Base-by-base conservation (phyloP, 352 stramenopile genomes). In the Globisporangium ultimum region DNA sequence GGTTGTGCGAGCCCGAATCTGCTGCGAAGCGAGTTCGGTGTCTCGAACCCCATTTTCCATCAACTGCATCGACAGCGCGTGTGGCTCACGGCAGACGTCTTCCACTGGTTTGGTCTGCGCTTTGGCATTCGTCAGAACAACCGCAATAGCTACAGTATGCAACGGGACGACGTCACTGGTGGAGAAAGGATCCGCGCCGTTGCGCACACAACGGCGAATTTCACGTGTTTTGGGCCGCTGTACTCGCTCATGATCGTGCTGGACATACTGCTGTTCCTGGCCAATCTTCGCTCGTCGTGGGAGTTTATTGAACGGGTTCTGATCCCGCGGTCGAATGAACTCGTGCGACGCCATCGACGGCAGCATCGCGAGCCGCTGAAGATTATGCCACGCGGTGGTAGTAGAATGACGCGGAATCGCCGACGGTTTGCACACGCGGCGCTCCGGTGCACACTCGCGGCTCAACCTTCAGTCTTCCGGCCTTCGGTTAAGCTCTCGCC, bases 231-330 rank as follows among this genome's bases (percentile, higher is more conserved):
- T 21, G 66, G 66, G 7, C 48, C 55, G 58, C 51, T 73, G 43
- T 73, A 73, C 51, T 52, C 58, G n/a, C 15, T 70, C 18, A 67
- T 73, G 66, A 62, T 73, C 38, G 38, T 40, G 1, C 49, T 70
- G 34, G 66, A 73, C 34, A 40, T 55, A 15, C 22, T 70, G 17
- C 46, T 73, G 49, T 36, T 73, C 13, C n/a, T 59, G 12, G 38
- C 47, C 15, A 63, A 73, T 24, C n/a, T 64, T 14, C 67, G 53
- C 50, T 58, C 58, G 13, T 64, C 47, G 18, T 64, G 58, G 58
- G 41, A 64, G 58, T 53, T 64, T n/a, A 17, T 58, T 22, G 58
- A 64, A 21, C 34, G 34, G 12, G 50, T 64, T 17, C 58, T 64
- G 14, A 34, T 64, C 18, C 58, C 58, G 13, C 58, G 58, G 8